Conservation (phyloP, 768 basidiomycete genomes). For the Suillus ampliporus region DNA sequence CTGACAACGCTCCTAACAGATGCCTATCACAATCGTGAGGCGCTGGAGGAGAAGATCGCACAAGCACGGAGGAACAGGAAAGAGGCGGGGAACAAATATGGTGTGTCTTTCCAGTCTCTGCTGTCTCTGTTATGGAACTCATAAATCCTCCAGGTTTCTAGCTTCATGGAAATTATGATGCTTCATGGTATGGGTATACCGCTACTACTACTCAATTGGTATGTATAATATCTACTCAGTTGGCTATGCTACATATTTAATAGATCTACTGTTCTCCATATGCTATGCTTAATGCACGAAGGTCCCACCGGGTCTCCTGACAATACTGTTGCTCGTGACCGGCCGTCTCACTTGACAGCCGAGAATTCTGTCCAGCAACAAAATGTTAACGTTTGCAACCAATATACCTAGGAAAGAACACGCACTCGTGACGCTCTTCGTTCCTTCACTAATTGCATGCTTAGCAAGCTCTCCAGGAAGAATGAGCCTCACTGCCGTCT, state of each 20-base stretch:
- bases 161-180: background rate
- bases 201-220: background rate
- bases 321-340: background rate
- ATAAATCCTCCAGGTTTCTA: constrained; percentile 29
- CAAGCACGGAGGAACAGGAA: constrained; percentile 84
- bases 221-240: constrained; percentile 26
- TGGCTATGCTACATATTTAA: constrained; percentile 29
- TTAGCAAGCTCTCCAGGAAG: constrained; percentile 75
- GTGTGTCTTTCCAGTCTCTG: constrained; percentile 41
- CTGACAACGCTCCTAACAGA: constrained; percentile 80
- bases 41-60: constrained; percentile 82
- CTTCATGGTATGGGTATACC: constrained; percentile 3
- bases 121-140: background rate
- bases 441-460: constrained; percentile 79
- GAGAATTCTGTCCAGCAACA: constrained; percentile 30
- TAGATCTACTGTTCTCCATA: background rate
- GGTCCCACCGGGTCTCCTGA: background rate
- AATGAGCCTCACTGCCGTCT: constrained; percentile 72
- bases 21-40: constrained; percentile 84
- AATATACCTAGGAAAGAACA: constrained; percentile 8
- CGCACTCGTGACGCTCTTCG: constrained; percentile 60
- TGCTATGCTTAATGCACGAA: background rate
- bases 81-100: constrained; percentile 92
- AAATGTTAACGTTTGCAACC: constrained; percentile 10
- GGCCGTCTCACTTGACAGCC: constrained; percentile 19